Evolutionary conservation across 306 rosid genomes (phyloP), one percentile per base, ranked within the genome.

Genomic region (Medicago truncatula): DNA sequence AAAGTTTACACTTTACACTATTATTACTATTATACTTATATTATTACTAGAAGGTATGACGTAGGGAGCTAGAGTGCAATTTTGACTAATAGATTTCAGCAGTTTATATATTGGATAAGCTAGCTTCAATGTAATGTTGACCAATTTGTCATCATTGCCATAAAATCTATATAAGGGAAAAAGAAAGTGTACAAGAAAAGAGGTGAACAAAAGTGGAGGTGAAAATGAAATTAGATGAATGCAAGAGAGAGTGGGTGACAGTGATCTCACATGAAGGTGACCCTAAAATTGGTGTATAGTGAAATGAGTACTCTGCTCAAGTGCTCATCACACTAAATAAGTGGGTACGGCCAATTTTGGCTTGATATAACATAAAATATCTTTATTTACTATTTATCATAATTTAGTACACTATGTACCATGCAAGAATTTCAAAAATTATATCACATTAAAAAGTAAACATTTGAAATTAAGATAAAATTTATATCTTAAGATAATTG

Each of bases 201-300:
- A 8, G 49, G 7, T 62, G 74, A 68, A 67, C n/a, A 71, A 69
- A 86, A 62, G 75, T 59, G 36, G 41, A 73, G 70, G 67, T 76
- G 85, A 80, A 84, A 80, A 80, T 41, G 69, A 57, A 44, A 9
- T 11, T 46, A 9, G 52, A 31, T 70, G 58, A n/a, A 49, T 66
- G 36, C 71, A 58, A 78, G 73, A 71, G 73, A 71, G 75, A 79
- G 86, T 85, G 78, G 86, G 83, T 84, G 91, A 87, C 83, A 82
- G 84, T 82, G 88, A 82, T 83, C 41, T 85, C 93, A 82, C 87
- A 83, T 88, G 90, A 82, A 84, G 18, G 59, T 77, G 64, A 71
- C 67, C 77, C 80, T 69, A 54, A 57, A 78, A 64, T 28, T 59
- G 63, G 72, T 74, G 56, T 41, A 74, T 64, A 20, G 67, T 44